Percentiles rank a stretch among this genome's conserved stretches.
Conservation (phyloP, 1,284 basidiomycete species). For the Bjerkandera adusta region DNA sequence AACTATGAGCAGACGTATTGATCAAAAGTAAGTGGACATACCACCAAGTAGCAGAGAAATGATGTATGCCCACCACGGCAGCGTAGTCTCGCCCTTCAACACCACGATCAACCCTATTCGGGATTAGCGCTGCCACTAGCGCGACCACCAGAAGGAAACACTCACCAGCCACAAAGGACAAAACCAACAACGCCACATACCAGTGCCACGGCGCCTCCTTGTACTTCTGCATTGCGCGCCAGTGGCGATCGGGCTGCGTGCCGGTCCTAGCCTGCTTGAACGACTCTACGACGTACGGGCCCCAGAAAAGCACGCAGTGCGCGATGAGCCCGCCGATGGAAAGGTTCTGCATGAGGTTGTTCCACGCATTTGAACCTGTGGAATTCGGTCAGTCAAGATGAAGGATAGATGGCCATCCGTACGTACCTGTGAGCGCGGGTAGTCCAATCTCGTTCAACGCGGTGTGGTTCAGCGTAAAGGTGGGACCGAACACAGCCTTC, state of each 20-base stretch:
- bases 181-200: slow-evolving; percentile 46
- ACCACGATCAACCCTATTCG: slow-evolving; percentile 51
- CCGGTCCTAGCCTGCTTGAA: slow-evolving; percentile 46
- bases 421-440: slow-evolving; percentile 34
- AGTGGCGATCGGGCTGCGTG: slow-evolving; percentile 58
- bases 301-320: slow-evolving; percentile 62
- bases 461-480: slow-evolving; percentile 52
- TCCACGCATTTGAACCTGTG: slow-evolving; percentile 59
- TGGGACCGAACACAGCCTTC: slow-evolving; percentile 48
- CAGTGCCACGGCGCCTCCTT: slow-evolving; percentile 53
- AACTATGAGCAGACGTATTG: not conserved
- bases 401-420: not conserved
- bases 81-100: slow-evolving; percentile 55
- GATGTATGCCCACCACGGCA: slow-evolving; percentile 64
- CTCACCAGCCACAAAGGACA: slow-evolving; percentile 53
- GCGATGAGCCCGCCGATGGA: slow-evolving; percentile 61
- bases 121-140: slow-evolving; percentile 35
- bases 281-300: slow-evolving; percentile 45
- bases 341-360: slow-evolving; percentile 49
- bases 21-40: slow-evolving; percentile 6
- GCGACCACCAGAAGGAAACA: slow-evolving; percentile 30
- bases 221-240: slow-evolving; percentile 49
- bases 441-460: slow-evolving; percentile 53
- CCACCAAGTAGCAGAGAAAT: slow-evolving; percentile 32
- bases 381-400: slow-evolving; percentile 21